Base-by-base conservation (phyloP, 192 early-diverging fungal genomes). In the Backusella macrospora region DNA sequence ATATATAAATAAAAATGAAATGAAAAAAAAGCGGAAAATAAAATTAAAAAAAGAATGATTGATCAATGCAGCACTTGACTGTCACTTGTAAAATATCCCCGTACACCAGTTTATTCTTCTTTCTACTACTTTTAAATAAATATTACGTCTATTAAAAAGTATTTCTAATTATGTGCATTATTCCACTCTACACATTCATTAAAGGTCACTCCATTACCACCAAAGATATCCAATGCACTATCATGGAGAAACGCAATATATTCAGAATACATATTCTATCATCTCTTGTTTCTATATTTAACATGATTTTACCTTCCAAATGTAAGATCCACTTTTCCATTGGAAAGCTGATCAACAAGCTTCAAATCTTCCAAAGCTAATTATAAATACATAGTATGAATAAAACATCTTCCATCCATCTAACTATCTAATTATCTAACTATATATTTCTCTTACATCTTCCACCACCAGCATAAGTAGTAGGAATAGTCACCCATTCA, bases 151-250 rank as follows among this genome's bases (percentile, higher is more conserved):
- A 34, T 34, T 34, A 34, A 34, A 34, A 34, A 34, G 29, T 34
- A 34, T 23, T 7, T 68, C 46, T 67, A 67, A 55, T 68, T 48
- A 72, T 76, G 76, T 37, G 59, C 48, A 7, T 62, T 16, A n/a
- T 94, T 94, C 93, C 93, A 94, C 34, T 65, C 80, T 10, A 94
- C 83, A 75, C 93, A 94, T 42, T 97, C 94, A 3, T 79, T 78
- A 81, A 98, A 96, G 52, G 82, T 88, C 12, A 99, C 90, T 40
- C 87, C 86, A 23, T 73, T 80, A 9, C 98, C 98, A 62, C 98
- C 98, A 89, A 99, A 99, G 18, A 99, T 94, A 83, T 99, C 98
- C 79, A 99, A 74, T 4, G 98, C 96, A 81, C 95, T 95, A 65
- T 34, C 21, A 66, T 34, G 15, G 39, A 38, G 2, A 43, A 5